Percentiles rank a stretch among this genome's conserved stretches.
Evolutionary conservation across 2,329 filamentous ascomycete species (phyloP).

Genomic region (Colletotrichum chlorophyti): DNA sequence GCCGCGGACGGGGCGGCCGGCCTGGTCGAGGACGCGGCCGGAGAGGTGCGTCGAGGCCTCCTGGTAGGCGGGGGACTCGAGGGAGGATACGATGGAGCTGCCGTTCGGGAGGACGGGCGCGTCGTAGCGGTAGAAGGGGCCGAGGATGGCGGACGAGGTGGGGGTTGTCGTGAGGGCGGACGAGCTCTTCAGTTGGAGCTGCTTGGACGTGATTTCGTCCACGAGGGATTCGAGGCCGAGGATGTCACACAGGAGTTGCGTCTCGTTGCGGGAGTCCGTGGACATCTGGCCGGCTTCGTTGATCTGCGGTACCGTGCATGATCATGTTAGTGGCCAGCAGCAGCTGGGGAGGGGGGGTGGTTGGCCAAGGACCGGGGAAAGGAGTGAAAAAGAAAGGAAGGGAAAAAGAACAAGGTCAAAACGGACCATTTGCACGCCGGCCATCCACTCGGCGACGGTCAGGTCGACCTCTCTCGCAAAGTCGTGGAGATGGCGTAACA

Average conservation of each 20-base stretch:
- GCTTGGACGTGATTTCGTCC: constrained; percentile 69
- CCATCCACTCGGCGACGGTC: constrained; percentile 71
- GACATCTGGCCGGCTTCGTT: constrained; percentile 71
- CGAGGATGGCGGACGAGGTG: constrained; percentile 71
- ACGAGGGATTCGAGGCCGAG: constrained; percentile 70
- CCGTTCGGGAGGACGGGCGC: constrained; percentile 65
- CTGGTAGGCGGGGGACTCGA: constrained; percentile 41
- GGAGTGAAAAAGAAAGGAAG: neutral
- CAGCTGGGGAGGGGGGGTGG: no score
- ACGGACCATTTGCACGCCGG: constrained; percentile 63
- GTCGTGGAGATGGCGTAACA: constrained; percentile 71
- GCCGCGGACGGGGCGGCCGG: constrained; percentile 59
- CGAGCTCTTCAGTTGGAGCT: constrained; percentile 48
- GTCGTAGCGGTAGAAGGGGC: constrained; percentile 73
- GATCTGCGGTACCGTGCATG: constrained; percentile 44
- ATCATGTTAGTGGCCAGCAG: neutral
- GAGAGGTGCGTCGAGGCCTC: constrained; percentile 62
- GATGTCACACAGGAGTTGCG: constrained; percentile 71
- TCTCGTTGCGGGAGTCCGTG: constrained; percentile 69
- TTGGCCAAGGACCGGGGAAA: neutral
- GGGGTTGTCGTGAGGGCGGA: constrained; percentile 44
- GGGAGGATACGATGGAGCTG: constrained; percentile 56
- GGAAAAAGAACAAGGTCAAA: neutral
- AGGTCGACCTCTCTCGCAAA: constrained; percentile 72
- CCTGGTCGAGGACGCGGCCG: constrained; percentile 60